Percentiles rank a stretch among this genome's conserved stretches.
Evolutionary conservation across 768 basidiomycete species (phyloP).

Genomic region (Boletus subcaerulescens): DNA sequence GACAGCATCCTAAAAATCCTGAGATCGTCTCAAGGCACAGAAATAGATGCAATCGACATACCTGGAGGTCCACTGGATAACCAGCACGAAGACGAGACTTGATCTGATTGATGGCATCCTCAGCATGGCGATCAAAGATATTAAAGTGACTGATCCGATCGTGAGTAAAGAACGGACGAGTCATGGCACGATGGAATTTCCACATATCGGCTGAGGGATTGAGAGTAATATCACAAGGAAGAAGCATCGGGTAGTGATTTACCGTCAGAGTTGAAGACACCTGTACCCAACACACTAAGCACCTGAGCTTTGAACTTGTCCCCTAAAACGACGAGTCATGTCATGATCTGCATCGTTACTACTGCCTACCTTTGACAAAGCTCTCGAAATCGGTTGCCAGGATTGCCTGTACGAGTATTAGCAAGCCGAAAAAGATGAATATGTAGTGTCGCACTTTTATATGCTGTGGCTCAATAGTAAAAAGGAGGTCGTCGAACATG

Average conservation of each 20-base stretch:
- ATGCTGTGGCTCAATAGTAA: slow-evolving; percentile 52
- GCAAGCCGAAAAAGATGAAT: not conserved
- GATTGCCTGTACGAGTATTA: slow-evolving; percentile 31
- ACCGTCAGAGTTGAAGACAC: slow-evolving; percentile 72
- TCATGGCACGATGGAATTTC: slow-evolving; percentile 65
- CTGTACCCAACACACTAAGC: slow-evolving; percentile 53
- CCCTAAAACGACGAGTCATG: slow-evolving; percentile 2
- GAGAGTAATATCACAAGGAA: slow-evolving; percentile 11
- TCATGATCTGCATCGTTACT: too few species aligned
- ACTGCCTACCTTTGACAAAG: slow-evolving; percentile 50
- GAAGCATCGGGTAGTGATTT: slow-evolving; percentile 3
- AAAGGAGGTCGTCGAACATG: slow-evolving; percentile 43
- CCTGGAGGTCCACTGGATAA: slow-evolving; percentile 59
- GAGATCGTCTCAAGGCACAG: not conserved
- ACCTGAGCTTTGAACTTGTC: slow-evolving; percentile 42
- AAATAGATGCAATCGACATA: slow-evolving; percentile 8
- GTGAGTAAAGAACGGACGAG: slow-evolving; percentile 61
- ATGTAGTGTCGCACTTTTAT: slow-evolving; percentile 37
- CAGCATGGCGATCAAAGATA: slow-evolving; percentile 55
- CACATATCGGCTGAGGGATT: slow-evolving; percentile 41
- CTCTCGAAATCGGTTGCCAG: slow-evolving; percentile 57
- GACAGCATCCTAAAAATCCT: slow-evolving; percentile 45
- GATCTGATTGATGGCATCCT: slow-evolving; percentile 41
- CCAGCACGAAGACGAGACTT: slow-evolving; percentile 49
- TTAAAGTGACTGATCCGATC: slow-evolving; percentile 61